Percentiles rank a stretch among this genome's conserved stretches.
phyloP scores from a whole-genome alignment of 768 basidiomycete genomes.

The Clitopilus hobsonii region DNA sequence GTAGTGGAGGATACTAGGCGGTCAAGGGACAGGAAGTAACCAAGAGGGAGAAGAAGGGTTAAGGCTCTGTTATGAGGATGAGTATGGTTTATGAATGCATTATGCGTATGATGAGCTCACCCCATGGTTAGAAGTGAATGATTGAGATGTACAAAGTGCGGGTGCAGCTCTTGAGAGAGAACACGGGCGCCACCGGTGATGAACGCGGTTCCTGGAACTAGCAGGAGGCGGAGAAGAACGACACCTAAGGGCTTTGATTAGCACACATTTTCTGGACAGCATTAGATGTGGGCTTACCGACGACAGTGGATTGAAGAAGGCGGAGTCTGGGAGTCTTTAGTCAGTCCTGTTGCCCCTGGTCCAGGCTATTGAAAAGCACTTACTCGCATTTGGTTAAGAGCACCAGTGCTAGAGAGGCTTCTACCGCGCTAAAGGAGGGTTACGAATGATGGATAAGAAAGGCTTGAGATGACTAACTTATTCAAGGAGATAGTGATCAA shows the following conservation, averaged over 20 bases:
- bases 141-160: constrained; percentile 61
- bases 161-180: constrained; percentile 63
- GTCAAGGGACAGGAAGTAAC: constrained; percentile 59
- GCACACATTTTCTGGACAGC: not conserved
- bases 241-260: constrained; percentile 39
- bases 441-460: not conserved
- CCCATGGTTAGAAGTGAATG: constrained; percentile 67
- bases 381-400: constrained; percentile 69
- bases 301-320: constrained; percentile 64
- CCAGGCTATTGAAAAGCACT: constrained; percentile 24
- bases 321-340: constrained; percentile 23
- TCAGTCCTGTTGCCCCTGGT: not conserved
- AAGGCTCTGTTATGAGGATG: constrained; percentile 40
- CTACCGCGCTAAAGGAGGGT: constrained; percentile 45
- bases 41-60: constrained; percentile 56
- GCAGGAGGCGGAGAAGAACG: constrained; percentile 65
- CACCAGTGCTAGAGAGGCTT: constrained; percentile 68
- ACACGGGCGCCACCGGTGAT: constrained; percentile 68
- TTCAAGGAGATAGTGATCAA: constrained; percentile 28
- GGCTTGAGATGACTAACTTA: constrained; percentile 8
- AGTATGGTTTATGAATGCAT: not conserved
- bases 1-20: constrained; percentile 15
- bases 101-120: constrained; percentile 23
- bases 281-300: constrained; percentile 37
- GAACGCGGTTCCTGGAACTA: constrained; percentile 68